Conservation (phyloP, 176 grass and related monocot genomes). For the Echinochloa phyllopogon region DNA sequence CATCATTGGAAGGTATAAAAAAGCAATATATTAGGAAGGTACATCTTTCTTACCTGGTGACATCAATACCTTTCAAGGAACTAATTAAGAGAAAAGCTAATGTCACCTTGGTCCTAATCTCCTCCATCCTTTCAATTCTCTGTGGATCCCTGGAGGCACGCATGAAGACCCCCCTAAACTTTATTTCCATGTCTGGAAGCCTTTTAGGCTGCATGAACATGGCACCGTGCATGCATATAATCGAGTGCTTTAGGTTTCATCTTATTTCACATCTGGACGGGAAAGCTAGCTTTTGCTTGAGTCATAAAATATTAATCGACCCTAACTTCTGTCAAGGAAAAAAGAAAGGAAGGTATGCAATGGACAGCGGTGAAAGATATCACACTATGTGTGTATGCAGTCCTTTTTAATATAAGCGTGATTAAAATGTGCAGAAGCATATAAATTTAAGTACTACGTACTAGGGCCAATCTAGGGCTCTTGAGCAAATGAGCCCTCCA, state of each 20-base stretch:
- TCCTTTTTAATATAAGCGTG: constrained; percentile 43
- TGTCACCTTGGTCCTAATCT: background rate
- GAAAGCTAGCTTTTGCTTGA: background rate
- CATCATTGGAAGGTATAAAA: background rate
- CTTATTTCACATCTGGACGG: background rate
- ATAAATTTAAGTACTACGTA: background rate
- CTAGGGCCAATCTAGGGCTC: constrained; percentile 26
- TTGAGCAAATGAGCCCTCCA: constrained; percentile 49
- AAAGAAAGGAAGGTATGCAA: background rate
- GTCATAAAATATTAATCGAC: constrained; percentile 34
- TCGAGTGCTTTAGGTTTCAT: background rate
- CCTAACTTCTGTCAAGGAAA: background rate
- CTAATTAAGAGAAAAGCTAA: background rate
- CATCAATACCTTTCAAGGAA: background rate
- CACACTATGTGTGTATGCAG: background rate
- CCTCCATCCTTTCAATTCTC: background rate
- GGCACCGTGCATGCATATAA: background rate
- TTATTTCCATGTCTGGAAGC: background rate
- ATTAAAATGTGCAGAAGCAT: constrained; percentile 44
- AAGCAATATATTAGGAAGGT: background rate
- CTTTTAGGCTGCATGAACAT: background rate
- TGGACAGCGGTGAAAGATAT: background rate
- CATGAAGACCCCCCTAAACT: background rate
- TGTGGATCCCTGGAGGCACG: background rate
- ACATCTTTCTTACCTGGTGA: background rate